These are phyloP conservation scores for Trichophaea hybrida DNA, from an alignment of 2,329 filamentous ascomycete genomes.

Conservation along the genomic window DNA sequence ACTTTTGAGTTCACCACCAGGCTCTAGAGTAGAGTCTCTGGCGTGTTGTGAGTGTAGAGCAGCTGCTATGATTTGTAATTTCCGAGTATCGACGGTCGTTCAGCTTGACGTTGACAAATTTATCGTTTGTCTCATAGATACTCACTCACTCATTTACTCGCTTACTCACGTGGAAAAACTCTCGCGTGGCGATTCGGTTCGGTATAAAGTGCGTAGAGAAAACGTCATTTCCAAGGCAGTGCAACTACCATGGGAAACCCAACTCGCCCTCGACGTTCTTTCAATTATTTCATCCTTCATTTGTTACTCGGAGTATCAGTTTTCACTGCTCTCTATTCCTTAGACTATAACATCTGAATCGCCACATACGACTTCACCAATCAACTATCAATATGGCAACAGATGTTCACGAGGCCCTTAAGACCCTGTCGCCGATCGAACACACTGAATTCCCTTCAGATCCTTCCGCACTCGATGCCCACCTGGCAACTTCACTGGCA, in stretches of 20 bases:
- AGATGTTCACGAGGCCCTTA: conserved; percentile 45
- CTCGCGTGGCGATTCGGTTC: too few species aligned
- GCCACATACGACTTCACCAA: neutral
- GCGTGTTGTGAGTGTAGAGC: too few species aligned
- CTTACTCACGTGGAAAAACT: too few species aligned
- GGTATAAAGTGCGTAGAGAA: neutral
- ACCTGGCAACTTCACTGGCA: conserved; percentile 46
- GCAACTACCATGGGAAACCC: neutral
- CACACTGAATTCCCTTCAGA: conserved; percentile 38
- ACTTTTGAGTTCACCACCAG: too few species aligned
- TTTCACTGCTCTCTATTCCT: neutral
- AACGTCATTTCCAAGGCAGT: neutral
- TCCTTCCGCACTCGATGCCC: conserved; percentile 39
- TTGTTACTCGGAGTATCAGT: neutral
- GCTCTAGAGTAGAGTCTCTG: too few species aligned
- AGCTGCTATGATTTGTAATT: too few species aligned
- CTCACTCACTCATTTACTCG: too few species aligned
- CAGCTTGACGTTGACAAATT: too few species aligned
- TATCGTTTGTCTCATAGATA: too few species aligned
- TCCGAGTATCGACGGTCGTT: too few species aligned
- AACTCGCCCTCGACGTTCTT: neutral
- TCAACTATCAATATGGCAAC: conserved; percentile 29
- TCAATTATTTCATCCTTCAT: neutral
- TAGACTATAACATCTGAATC: neutral
- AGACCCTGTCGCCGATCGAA: conserved; percentile 42